phyloP scores from a whole-genome alignment of 805 yeast species.

The Yamadazyma sp. region DNA sequence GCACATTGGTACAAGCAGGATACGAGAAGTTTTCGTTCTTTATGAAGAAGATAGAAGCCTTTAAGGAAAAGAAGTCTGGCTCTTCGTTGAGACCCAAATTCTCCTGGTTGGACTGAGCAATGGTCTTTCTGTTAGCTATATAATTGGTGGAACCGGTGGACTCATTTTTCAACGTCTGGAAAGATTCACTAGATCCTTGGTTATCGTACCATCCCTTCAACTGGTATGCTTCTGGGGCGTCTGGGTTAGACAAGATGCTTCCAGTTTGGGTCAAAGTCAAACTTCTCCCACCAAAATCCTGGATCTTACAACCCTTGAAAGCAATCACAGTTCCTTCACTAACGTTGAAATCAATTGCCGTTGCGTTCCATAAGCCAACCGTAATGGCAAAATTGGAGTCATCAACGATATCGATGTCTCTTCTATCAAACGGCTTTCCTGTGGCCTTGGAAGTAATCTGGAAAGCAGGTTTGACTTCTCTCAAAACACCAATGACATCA shows the following conservation, averaged over 20 bases:
- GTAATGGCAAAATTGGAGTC: conserved; percentile 72
- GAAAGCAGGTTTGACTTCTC: conserved; percentile 69
- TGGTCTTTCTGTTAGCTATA: conserved; percentile 60
- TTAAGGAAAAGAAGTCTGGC: conserved; percentile 74
- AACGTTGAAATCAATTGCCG: conserved; percentile 73
- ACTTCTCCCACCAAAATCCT: conserved; percentile 85
- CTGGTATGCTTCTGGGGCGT: conserved; percentile 80
- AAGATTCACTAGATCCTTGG: conserved; percentile 62
- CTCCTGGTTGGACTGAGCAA: conserved; percentile 62
- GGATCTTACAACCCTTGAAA: conserved; percentile 83
- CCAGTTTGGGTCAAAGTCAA: conserved; percentile 80
- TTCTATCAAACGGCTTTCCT: conserved; percentile 88
- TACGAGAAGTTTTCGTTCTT: conserved; percentile 79
- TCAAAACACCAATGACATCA: conserved; percentile 86
- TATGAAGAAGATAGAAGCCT: conserved; percentile 71
- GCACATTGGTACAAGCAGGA: conserved; percentile 78
- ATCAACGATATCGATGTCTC: conserved; percentile 86
- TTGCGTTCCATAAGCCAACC: conserved; percentile 88
- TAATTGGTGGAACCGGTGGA: conserved; percentile 33
- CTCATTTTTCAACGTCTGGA: conserved; percentile 62
- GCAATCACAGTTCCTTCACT: conserved; percentile 86
- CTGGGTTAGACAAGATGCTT: conserved; percentile 77
- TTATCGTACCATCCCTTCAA: conserved; percentile 95
- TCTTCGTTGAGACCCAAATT: conserved; percentile 72
- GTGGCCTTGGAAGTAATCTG: conserved; percentile 84